These are phyloP conservation scores for Zymoseptoria crescenta DNA, from an alignment of 2,329 filamentous ascomycete species.

Conservation along the genomic window DNA sequence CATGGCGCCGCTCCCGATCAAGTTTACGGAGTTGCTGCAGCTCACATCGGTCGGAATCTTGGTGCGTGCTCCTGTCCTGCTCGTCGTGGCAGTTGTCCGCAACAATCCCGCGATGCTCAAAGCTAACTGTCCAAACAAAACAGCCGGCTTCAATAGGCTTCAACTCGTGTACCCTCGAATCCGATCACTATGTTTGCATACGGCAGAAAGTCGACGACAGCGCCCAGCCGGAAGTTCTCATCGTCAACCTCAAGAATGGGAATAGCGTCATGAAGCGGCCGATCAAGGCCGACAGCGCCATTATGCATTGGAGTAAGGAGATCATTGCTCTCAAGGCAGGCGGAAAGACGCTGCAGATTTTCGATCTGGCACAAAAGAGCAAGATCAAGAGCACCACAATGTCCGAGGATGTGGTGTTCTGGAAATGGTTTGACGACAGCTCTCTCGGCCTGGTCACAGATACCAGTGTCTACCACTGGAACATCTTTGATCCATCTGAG, in stretches of 20 bases:
- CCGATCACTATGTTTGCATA: constrained; percentile 91
- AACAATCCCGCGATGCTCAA: constrained; percentile 1
- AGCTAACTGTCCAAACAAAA: constrained; percentile 14
- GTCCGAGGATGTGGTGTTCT: constrained; percentile 96
- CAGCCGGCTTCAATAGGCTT: constrained; percentile 70
- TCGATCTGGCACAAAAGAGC: constrained; percentile 84
- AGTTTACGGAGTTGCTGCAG: constrained; percentile 85
- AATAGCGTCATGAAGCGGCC: constrained; percentile 91
- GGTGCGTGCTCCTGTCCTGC: constrained; percentile 31
- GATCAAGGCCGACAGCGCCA: constrained; percentile 98
- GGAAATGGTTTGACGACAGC: constrained; percentile 96
- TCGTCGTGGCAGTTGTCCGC: not conserved
- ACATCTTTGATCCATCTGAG: constrained; percentile 80
- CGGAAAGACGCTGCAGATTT: constrained; percentile 90
- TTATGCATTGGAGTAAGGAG: constrained; percentile 97
- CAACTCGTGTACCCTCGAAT: constrained; percentile 93
- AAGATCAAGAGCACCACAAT: constrained; percentile 96
- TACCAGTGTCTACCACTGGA: constrained; percentile 90
- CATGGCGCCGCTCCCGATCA: constrained; percentile 73
- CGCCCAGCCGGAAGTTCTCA: constrained; percentile 86
- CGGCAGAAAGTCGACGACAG: constrained; percentile 85
- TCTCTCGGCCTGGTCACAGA: constrained; percentile 87
- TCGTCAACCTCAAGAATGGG: constrained; percentile 93
- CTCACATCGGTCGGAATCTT: constrained; percentile 42
- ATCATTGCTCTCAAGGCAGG: constrained; percentile 96